Base-by-base conservation (phyloP, 805 yeast genomes). In the Scheffersomyces coipomensis region DNA sequence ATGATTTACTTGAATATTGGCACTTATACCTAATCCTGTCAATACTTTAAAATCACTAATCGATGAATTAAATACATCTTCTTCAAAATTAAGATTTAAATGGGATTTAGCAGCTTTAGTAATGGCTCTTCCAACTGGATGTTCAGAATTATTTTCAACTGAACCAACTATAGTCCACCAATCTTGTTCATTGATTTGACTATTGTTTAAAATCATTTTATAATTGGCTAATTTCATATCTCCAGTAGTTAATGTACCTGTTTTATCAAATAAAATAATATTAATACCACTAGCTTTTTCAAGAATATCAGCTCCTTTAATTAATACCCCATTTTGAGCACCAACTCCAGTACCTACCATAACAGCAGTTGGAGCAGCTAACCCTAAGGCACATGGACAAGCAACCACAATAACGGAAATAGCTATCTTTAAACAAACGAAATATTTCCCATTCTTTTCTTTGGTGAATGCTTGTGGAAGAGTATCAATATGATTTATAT, bases 321-420 rank as follows among this genome's bases (percentile, higher is more conserved):
- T 85, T 38, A 93, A 68, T 4, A 93, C 85, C 15, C 99, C 98
- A 59, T 88, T 73, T 11, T 77, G 62, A 0, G 99, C 98, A 29
- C 96, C 98, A 17, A 88, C 84, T 29, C 99, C 99, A 2, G 98
- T 91, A 7, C 97, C 99, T 2, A 93, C 99, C 97, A 95, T 93
- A 9, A 93, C 88, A 0, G 98, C 98, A 1, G 99, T 95, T 1
- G 99, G 99, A 0, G 98, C 96, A 3, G 97, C 97, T 36, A 93
- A 71, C 2, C 99, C 99, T 18, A 93, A 66, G 0, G 99, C 98
- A 73, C 99, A 93, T 0, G 99, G 99, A 63, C 99, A 93, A 1
- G 99, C 99, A 35, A 93, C 97, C 9, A 93, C 97, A 47, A 95
- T 78, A 4, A 93, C 99, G 5, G 95, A 82, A 19, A 93, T 91